These are phyloP conservation scores for Arthroderma sp. DNA, from an alignment of 2,329 filamentous ascomycete genomes.

Conservation along the genomic window DNA sequence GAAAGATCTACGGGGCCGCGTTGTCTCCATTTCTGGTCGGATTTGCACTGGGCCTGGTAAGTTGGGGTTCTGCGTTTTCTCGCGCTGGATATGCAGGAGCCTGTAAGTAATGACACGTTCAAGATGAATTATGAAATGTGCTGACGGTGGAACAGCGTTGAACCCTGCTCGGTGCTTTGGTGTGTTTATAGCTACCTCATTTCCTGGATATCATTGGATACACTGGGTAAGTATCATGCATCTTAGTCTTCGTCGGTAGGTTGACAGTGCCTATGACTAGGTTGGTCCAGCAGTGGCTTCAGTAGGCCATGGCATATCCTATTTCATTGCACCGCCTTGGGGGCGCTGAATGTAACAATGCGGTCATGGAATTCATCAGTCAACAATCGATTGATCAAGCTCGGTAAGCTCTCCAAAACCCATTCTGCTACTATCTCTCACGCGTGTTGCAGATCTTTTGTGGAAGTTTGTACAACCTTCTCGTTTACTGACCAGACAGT, in stretches of 20 bases:
- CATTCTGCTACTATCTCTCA: too few species aligned
- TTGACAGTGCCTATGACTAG: not conserved
- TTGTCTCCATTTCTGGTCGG: not conserved
- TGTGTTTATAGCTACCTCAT: not conserved
- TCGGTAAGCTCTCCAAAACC: too few species aligned
- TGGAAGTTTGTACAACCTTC: too few species aligned
- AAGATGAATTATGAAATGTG: not conserved
- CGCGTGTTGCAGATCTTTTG: too few species aligned
- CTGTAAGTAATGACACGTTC: not conserved
- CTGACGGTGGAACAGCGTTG: not conserved
- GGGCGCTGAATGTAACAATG: too few species aligned
- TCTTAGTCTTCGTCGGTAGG: too few species aligned
- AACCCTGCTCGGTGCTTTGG: not conserved
- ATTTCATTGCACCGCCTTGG: not conserved
- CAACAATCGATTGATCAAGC: too few species aligned
- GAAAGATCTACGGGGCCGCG: not conserved
- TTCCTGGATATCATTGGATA: not conserved
- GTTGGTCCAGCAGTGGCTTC: not conserved
- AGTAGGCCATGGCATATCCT: not conserved
- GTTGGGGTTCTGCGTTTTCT: not conserved
- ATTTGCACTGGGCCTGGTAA: not conserved
- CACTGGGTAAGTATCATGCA: not conserved
- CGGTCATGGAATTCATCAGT: too few species aligned
- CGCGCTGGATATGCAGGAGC: not conserved
- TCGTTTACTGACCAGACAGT: too few species aligned